These are phyloP conservation scores for Neofusicoccum ribis DNA, from an alignment of 2,329 filamentous ascomycete genomes.

Conservation along the genomic window DNA sequence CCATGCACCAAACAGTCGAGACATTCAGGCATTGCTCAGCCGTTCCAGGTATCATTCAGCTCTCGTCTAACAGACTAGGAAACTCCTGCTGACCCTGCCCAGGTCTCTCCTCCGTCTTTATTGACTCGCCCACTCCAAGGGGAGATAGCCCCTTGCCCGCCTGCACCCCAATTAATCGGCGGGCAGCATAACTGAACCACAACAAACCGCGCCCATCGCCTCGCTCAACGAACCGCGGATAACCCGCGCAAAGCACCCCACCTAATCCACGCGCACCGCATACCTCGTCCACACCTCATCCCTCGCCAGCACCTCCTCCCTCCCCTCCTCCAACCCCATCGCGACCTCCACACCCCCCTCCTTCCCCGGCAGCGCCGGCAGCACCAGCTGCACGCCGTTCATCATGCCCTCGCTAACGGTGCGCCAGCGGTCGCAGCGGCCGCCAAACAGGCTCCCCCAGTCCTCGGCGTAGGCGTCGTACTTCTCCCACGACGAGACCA, in stretches of 20 bases:
- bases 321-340: neutral
- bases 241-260: neutral
- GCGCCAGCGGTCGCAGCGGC: neutral
- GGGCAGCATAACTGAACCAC: no score
- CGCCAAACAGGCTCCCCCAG: neutral
- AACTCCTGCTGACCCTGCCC: neutral
- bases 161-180: no score
- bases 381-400: conserved; percentile 1
- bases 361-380: neutral
- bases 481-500: neutral
- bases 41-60: neutral
- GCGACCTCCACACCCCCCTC: neutral
- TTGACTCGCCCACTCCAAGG: no score
- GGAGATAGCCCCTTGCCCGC: no score
- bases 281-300: neutral
- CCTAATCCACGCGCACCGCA: neutral
- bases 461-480: neutral
- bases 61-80: neutral
- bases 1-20: neutral
- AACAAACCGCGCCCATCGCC: no score
- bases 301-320: neutral
- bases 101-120: neutral
- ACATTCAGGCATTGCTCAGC: neutral
- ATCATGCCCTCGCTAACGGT: neutral
- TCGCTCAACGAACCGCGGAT: no score